Percentiles rank a stretch among this genome's conserved stretches.
Evolutionary conservation across 768 basidiomycete species (phyloP).

Genomic region (Kwoniella europaea): DNA sequence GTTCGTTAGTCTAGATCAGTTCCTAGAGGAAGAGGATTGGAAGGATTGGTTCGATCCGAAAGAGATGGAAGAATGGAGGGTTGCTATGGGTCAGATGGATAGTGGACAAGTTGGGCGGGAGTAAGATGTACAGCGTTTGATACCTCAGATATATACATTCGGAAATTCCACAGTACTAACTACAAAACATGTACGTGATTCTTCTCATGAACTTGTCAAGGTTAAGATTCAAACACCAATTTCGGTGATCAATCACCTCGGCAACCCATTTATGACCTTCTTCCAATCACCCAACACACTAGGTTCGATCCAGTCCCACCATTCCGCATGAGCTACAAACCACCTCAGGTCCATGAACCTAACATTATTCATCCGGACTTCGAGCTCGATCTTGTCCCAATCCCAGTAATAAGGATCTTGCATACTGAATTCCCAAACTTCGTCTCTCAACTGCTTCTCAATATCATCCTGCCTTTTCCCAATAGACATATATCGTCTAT

Average conservation of each 20-base stretch:
- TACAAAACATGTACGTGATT: too few relatives aligned
- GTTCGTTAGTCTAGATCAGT: constrained; percentile 1
- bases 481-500: neutral
- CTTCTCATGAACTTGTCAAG: too few relatives aligned
- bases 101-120: neutral
- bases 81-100: neutral
- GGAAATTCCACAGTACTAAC: too few relatives aligned
- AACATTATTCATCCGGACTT: neutral
- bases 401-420: neutral
- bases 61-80: neutral
- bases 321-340: neutral
- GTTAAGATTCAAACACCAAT: neutral
- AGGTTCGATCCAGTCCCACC: neutral
- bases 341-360: neutral
- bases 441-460: neutral
- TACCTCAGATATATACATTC: too few relatives aligned
- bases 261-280: neutral
- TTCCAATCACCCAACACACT: neutral
- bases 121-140: neutral
- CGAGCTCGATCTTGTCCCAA: neutral
- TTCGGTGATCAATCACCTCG: neutral
- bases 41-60: neutral
- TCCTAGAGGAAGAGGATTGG: neutral
- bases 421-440: neutral
- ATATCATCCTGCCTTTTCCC: neutral